Percentiles rank a stretch among this genome's conserved stretches.
Conservation (phyloP, 352 stramenopile genomes). For the Blastocystis sp. region DNA sequence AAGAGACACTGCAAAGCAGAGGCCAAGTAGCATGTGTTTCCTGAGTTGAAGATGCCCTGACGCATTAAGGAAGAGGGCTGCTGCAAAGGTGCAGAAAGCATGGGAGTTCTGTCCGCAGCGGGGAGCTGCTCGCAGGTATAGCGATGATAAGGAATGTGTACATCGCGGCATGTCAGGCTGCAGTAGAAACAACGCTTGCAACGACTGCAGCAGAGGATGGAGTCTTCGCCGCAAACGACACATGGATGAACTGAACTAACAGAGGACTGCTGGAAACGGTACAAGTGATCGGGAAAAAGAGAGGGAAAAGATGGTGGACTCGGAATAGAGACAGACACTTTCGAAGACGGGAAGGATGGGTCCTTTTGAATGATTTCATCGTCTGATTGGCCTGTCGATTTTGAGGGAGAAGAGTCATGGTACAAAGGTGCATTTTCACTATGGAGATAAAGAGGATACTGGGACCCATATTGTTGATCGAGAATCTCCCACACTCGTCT, state of each 20-base stretch:
- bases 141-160: conserved; percentile 9
- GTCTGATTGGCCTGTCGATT: not conserved
- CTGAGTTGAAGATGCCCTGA: conserved; percentile 15
- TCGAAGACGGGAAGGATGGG: not conserved
- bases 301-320: not conserved
- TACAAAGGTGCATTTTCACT: not conserved
- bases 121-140: not conserved
- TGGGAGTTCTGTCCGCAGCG: not conserved
- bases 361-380: not conserved
- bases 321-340: not conserved
- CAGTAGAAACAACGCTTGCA: conserved; percentile 33
- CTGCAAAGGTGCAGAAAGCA: not conserved
- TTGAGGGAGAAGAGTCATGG: not conserved
- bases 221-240: conserved; percentile 18
- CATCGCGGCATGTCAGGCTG: not conserved
- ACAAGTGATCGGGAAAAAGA: not conserved
- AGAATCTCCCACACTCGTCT: not conserved
- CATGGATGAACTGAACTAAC: not conserved
- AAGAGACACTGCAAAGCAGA: conserved; percentile 2
- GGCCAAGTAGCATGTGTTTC: conserved; percentile 27
- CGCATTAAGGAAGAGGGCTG: not conserved
- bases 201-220: not conserved
- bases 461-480: not conserved
- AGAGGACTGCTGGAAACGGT: not conserved
- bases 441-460: not conserved